Evolutionary conservation across 169 alveolate genomes (phyloP).

Genomic region (Perkinsus olseni): DNA sequence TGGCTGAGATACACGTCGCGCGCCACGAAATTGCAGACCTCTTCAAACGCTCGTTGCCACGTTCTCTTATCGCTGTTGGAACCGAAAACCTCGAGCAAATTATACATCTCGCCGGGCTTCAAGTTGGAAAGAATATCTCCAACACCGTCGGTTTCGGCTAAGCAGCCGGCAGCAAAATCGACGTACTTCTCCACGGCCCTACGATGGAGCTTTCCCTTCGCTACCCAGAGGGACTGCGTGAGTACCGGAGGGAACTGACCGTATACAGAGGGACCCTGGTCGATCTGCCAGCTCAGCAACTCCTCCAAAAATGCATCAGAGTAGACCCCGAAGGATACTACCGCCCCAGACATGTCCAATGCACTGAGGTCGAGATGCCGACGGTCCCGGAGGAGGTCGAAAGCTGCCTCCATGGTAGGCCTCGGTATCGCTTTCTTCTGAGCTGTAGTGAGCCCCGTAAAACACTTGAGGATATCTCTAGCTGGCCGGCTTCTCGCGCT

Average conservation of each 20-base stretch:
- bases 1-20: background rate
- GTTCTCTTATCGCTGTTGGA: background rate
- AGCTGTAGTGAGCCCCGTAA: background rate
- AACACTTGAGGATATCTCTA: background rate
- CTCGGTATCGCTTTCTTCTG: background rate
- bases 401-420: background rate
- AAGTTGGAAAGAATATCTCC: background rate
- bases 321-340: background rate
- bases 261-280: background rate
- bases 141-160: background rate
- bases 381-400: background rate
- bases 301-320: background rate
- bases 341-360: background rate
- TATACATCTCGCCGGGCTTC: background rate
- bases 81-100: background rate
- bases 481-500: no score
- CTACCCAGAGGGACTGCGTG: background rate
- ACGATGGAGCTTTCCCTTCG: background rate
- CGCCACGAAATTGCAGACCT: background rate
- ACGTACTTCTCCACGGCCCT: background rate
- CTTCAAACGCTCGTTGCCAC: background rate
- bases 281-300: background rate
- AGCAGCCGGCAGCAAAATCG: background rate
- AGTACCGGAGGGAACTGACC: background rate
- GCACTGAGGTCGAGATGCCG: background rate